Percentiles rank a stretch among this genome's conserved stretches.
These are phyloP conservation scores for Fusarium sp. DNA, from an alignment of 2,329 filamentous ascomycete species.

Conservation along the genomic window DNA sequence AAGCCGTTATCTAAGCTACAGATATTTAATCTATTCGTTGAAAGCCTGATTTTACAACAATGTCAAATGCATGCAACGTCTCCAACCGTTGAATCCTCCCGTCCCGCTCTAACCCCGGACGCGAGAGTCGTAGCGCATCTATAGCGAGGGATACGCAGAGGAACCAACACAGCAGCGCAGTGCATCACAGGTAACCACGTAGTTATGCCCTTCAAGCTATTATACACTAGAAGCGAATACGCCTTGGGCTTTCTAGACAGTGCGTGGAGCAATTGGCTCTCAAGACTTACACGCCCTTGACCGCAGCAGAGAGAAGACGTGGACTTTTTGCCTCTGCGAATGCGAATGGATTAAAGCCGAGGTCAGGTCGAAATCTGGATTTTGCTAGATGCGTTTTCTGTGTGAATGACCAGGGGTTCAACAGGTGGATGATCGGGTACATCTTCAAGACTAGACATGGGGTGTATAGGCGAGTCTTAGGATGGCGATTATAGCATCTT, in stretches of 20 bases:
- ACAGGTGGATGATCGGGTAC: conserved; percentile 4
- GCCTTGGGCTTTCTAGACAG: conserved; percentile 21
- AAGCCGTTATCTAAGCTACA: conserved; percentile 18
- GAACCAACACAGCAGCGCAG: conserved; percentile 34
- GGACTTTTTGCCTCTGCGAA: conserved; percentile 28
- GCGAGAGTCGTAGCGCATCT: conserved; percentile 35
- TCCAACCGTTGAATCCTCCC: conserved; percentile 5
- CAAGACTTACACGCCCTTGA: conserved; percentile 27
- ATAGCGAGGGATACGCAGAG: conserved; percentile 18
- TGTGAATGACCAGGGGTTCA: conserved; percentile 9
- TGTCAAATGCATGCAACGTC: conserved; percentile 9
- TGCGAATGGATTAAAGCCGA: not conserved
- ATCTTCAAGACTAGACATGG: not conserved
- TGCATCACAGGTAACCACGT: conserved; percentile 37
- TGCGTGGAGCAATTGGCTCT: conserved; percentile 27
- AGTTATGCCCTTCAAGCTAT: too few relatives aligned
- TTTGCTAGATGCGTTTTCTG: conserved; percentile 25
- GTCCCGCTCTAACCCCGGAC: conserved; percentile 9
- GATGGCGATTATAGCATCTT: conserved; percentile 13
- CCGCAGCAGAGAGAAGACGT: conserved; percentile 21
- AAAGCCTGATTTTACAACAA: conserved; percentile 15
- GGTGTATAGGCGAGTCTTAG: conserved; percentile 1
- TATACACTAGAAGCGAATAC: conserved; percentile 12
- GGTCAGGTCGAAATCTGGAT: conserved; percentile 12
- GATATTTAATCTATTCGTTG: not conserved